Percentiles rank a stretch among this genome's conserved stretches.
Evolutionary conservation across 2,329 filamentous ascomycete genomes (phyloP).

Genomic region (Dothistroma septosporum): DNA sequence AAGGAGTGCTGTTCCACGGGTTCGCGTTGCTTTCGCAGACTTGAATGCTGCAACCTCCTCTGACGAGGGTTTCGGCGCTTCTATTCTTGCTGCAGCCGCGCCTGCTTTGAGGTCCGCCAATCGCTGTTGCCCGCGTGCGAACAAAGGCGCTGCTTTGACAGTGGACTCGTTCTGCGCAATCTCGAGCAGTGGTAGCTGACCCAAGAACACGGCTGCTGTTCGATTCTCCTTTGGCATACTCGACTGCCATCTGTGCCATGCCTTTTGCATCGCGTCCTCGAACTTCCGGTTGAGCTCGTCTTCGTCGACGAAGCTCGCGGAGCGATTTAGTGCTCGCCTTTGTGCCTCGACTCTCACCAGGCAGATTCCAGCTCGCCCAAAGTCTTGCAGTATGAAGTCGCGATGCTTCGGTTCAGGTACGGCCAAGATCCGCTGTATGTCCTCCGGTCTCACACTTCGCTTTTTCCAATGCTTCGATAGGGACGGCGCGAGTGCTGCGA

Average conservation of each 20-base stretch:
- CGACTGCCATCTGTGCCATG: constrained; percentile 43
- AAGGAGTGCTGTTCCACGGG: constrained; percentile 44
- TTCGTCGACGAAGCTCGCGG: constrained; percentile 30
- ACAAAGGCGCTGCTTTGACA: constrained; percentile 52
- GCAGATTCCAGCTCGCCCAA: constrained; percentile 30
- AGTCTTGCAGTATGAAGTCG: constrained; percentile 28
- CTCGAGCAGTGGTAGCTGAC: constrained; percentile 53
- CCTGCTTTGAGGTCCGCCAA: constrained; percentile 65
- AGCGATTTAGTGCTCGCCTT: constrained; percentile 19
- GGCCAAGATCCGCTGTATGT: constrained; percentile 46
- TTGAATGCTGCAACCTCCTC: constrained; percentile 27
- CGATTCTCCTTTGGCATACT: constrained; percentile 37
- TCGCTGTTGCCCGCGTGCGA: constrained; percentile 63
- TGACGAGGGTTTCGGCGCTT: constrained; percentile 3
- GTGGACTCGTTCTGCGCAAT: constrained; percentile 51
- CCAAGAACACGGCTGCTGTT: constrained; percentile 50
- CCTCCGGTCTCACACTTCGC: constrained; percentile 43
- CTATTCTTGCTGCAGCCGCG: constrained; percentile 28
- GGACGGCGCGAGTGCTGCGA: constrained; percentile 38
- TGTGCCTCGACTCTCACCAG: constrained; percentile 18
- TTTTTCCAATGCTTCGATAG: constrained; percentile 45
- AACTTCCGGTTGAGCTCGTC: constrained; percentile 48
- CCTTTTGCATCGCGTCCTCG: constrained; percentile 43
- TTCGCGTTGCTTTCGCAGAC: constrained; percentile 36
- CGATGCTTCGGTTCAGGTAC: constrained; percentile 31